Conservation (phyloP, 305 asterid species). For the Fraxinus ornus region DNA sequence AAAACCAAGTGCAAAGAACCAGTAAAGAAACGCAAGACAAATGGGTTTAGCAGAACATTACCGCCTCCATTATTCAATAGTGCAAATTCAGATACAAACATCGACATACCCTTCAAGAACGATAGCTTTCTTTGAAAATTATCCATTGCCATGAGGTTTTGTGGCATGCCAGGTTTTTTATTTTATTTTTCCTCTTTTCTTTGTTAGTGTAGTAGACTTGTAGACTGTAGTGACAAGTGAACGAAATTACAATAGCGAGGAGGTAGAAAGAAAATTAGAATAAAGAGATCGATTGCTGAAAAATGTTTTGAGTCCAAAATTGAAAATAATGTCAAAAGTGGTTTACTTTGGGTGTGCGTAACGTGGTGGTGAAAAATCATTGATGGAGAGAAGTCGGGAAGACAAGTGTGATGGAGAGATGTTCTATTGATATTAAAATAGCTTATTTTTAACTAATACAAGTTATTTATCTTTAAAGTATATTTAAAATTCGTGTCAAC, state of each 20-base stretch:
- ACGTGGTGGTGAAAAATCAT: background rate
- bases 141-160: background rate
- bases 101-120: conserved; percentile 27
- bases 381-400: background rate
- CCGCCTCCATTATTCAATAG: background rate
- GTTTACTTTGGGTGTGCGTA: background rate
- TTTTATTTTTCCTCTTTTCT: background rate
- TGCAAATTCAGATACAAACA: conserved; percentile 27
- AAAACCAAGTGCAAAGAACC: conserved; percentile 51
- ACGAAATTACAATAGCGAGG: background rate
- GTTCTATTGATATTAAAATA: too few relatives aligned
- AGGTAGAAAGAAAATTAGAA: background rate
- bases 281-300: background rate
- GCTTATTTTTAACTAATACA: background rate
- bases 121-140: background rate
- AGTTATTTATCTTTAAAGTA: background rate
- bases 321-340: background rate
- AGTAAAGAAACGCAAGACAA: conserved; percentile 51
- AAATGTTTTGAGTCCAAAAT: background rate
- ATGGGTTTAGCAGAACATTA: conserved; percentile 42
- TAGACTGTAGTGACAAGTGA: background rate
- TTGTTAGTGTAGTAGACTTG: background rate
- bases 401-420: background rate
- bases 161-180: background rate
- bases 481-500: background rate